A percentile compares a stretch with the other conserved stretches of the same genome.
Conservation (phyloP, 2,329 filamentous ascomycete genomes). For the Phialemoniopsis sp. region DNA sequence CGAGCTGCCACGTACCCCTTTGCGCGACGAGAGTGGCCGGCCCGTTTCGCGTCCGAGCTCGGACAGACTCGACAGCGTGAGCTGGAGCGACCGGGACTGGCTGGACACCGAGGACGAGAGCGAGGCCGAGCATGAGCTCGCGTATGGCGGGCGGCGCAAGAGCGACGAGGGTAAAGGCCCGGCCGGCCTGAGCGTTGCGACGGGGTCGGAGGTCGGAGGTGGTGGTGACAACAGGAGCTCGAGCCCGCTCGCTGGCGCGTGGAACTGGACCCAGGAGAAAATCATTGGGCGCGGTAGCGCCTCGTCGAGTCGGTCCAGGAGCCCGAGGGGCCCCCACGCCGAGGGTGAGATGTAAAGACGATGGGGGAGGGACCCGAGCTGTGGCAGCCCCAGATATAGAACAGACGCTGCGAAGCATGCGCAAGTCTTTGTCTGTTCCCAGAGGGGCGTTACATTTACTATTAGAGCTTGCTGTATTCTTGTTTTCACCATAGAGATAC, state of each 20-base stretch:
- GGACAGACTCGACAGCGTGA: slow-evolving; percentile 46
- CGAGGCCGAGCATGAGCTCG: slow-evolving; percentile 16
- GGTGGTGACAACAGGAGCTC: slow-evolving; percentile 4
- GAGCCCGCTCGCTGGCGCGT: slow-evolving; percentile 23
- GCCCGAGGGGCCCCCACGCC: too few relatives aligned
- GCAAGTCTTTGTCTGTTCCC: too few relatives aligned
- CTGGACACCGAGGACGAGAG: slow-evolving; percentile 47
- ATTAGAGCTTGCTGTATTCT: too few relatives aligned
- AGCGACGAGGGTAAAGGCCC: slow-evolving; percentile 1
- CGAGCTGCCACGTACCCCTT: slow-evolving; percentile 31
- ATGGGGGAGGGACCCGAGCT: too few relatives aligned
- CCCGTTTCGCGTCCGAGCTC: slow-evolving; percentile 15
- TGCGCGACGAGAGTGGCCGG: slow-evolving; percentile 4
- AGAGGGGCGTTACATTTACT: too few relatives aligned
- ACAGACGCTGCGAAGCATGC: too few relatives aligned
- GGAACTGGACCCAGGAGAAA: slow-evolving; percentile 49
- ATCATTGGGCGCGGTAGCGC: slow-evolving; percentile 38
- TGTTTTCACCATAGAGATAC: too few relatives aligned
- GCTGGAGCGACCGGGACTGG: slow-evolving; percentile 66
- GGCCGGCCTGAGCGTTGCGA: slow-evolving; percentile 5
- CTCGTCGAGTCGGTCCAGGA: too few relatives aligned
- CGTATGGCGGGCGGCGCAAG: not conserved
- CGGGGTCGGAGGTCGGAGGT: slow-evolving; percentile 1
- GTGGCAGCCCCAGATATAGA: too few relatives aligned
- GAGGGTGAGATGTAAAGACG: too few relatives aligned